A percentile compares a stretch with the other conserved stretches of the same genome.
Evolutionary conservation across 345 rosid genomes (phyloP).

Genomic region (Gossypium anomalum): DNA sequence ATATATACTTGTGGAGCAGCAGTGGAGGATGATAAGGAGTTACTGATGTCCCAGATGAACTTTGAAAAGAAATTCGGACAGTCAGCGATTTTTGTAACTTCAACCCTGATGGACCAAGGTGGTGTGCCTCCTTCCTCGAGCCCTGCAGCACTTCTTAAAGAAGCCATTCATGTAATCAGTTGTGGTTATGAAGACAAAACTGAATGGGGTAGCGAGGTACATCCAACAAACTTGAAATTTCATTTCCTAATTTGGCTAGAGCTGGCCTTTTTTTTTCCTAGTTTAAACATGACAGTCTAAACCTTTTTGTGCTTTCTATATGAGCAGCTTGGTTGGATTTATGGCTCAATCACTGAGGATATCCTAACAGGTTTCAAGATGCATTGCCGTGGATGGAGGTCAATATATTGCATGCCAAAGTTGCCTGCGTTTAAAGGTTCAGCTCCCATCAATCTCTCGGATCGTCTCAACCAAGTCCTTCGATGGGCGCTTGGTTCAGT

Average conservation of each 20-base stretch:
- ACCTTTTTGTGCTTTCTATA: conserved; percentile 13
- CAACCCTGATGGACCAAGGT: conserved; percentile 90
- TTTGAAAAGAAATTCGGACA: conserved; percentile 94
- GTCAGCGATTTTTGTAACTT: conserved; percentile 86
- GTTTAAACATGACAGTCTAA: conserved; percentile 12
- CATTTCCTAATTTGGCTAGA: neutral
- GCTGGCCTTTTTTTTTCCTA: neutral
- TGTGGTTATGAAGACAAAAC: conserved; percentile 99
- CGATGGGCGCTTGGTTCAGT: conserved; percentile 99
- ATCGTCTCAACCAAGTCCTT: conserved; percentile 93
- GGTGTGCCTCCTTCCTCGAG: conserved; percentile 99
- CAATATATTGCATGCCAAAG: conserved; percentile 97
- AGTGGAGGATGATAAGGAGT: conserved; percentile 69
- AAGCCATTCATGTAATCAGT: conserved; percentile 96
- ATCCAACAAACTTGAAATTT: conserved; percentile 1
- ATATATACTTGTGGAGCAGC: conserved; percentile 24
- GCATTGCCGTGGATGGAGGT: conserved; percentile 99
- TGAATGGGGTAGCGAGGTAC: conserved; percentile 96
- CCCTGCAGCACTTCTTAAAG: conserved; percentile 90
- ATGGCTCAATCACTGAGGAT: conserved; percentile 97
- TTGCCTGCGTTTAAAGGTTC: conserved; percentile 92
- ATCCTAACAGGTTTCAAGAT: conserved; percentile 97
- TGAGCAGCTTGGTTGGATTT: conserved; percentile 92
- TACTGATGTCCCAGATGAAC: conserved; percentile 86
- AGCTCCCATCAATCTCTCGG: conserved; percentile 92